Base-by-base conservation (phyloP, 1,284 basidiomycete species). In the Athelia psychrophila region DNA sequence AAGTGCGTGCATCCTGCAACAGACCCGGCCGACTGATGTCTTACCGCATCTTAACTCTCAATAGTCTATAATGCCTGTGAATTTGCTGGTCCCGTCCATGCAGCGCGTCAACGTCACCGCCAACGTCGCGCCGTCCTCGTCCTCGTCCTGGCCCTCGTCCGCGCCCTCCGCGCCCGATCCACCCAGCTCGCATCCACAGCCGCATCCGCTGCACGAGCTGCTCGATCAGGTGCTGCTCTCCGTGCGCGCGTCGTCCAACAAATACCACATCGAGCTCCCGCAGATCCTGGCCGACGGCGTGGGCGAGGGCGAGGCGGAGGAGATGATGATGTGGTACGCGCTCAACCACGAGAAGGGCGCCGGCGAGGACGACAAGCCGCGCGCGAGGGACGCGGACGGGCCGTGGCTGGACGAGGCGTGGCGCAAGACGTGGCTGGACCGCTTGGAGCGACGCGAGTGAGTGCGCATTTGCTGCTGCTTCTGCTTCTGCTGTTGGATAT, bases 261-360 rank as follows among this genome's bases (percentile, higher is more conserved):
- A 91, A 63, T 90, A 88, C 58, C 79, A 83, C 55, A 67, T 69
- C 0, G 81, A 83, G 22, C 72, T 90, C 1, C 74, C 79, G 0
- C 72, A 76, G 52, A 76, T 86, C n/a, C 72, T 88, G 3, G 64
- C 68, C 0, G 75, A 82, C 46, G 79, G 77, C 3, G 80, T 79
- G 16, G 84, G 80, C 2, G 75, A 73, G 6, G 81, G 78, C 1
- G 84, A 83, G 54, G 67, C 77, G 35, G 87, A 90, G 56, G 84
- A 86, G 53, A 75, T 73, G 2, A 82, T 87, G 75, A 85, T 90
- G 84, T 88, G 83, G 83, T 88, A 79, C 55, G 77, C 80, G 0
- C 66, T 84, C 23, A 74, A 74, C 42, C 75, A 84, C 62, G 87
- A 86, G 63, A 81, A 78, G 61, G 65, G 64, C 20, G 69, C 69